Percentiles rank a stretch among this genome's conserved stretches.
These are phyloP conservation scores for Geranomyces variabilis DNA, from an alignment of 192 early-diverging fungal species.

Conservation along the genomic window DNA sequence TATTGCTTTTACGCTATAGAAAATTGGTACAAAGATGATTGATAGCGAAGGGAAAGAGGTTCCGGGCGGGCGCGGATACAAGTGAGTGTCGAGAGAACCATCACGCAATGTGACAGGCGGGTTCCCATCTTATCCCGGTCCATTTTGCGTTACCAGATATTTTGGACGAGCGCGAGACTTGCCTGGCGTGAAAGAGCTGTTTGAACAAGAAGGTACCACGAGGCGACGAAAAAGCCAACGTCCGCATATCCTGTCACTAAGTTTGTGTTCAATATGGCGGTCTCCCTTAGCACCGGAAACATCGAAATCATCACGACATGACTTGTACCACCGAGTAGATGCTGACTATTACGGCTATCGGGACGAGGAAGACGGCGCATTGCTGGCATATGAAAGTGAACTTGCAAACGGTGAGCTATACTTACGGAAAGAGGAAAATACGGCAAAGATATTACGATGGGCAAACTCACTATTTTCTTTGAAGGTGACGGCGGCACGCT, in stretches of 20 bases:
- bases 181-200: conserved; percentile 90
- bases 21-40: conserved; percentile 62
- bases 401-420: conserved; percentile 37
- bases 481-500: neutral
- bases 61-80: conserved; percentile 89
- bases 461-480: too few species aligned
- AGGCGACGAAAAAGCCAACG: neutral
- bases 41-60: conserved; percentile 89
- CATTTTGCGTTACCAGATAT: too few species aligned
- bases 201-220: conserved; percentile 72
- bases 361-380: conserved; percentile 84
- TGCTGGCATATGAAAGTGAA: conserved; percentile 76
- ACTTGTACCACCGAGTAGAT: conserved; percentile 79
- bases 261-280: neutral
- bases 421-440: too few species aligned
- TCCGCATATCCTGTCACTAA: too few species aligned
- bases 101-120: neutral
- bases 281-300: conserved; percentile 9
- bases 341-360: conserved; percentile 95
- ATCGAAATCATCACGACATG: conserved; percentile 49
- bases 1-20: conserved; percentile 31
- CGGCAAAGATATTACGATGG: too few species aligned
- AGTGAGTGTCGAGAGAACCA: conserved; percentile 48
- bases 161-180: conserved; percentile 96
- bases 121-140: neutral